Percentiles rank a stretch among this genome's conserved stretches.
Evolutionary conservation across 148 eudicot genomes (phyloP).

Genomic region (Chenopodium quinoa): DNA sequence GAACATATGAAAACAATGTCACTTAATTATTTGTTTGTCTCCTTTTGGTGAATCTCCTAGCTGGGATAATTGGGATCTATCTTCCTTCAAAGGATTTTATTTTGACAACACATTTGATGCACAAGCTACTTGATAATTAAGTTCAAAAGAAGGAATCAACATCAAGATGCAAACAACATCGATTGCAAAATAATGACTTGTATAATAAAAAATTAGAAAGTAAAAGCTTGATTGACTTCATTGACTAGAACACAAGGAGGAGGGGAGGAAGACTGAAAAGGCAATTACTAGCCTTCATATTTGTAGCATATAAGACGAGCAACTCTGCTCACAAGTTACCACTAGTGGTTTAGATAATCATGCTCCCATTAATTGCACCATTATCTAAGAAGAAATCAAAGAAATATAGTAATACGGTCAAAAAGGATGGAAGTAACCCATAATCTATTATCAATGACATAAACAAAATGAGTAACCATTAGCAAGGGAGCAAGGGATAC

Average conservation of each 20-base stretch:
- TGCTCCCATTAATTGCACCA: conserved; percentile 86
- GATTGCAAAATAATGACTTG: neutral
- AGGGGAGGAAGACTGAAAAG: neutral
- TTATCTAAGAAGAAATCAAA: conserved; percentile 38
- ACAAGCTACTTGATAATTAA: neutral
- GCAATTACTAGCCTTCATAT: conserved; percentile 30
- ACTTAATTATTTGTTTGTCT: no score
- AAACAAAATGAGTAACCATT: neutral
- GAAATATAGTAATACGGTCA: neutral
- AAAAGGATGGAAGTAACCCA: neutral
- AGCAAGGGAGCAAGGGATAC: neutral
- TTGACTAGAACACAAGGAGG: neutral
- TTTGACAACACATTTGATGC: neutral
- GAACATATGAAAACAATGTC: no score
- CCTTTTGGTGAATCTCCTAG: no score
- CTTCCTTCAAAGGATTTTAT: neutral
- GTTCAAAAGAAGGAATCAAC: neutral
- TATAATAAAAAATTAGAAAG: no score
- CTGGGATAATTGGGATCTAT: no score
- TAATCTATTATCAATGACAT: neutral
- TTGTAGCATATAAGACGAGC: conserved; percentile 97
- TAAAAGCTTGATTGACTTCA: neutral
- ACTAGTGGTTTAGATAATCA: conserved; percentile 73
- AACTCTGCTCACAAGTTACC: conserved; percentile 44
- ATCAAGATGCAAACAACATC: neutral